These are phyloP conservation scores for Botrytis hyacinthi DNA, from an alignment of 2,329 filamentous ascomycete genomes.

Conservation along the genomic window DNA sequence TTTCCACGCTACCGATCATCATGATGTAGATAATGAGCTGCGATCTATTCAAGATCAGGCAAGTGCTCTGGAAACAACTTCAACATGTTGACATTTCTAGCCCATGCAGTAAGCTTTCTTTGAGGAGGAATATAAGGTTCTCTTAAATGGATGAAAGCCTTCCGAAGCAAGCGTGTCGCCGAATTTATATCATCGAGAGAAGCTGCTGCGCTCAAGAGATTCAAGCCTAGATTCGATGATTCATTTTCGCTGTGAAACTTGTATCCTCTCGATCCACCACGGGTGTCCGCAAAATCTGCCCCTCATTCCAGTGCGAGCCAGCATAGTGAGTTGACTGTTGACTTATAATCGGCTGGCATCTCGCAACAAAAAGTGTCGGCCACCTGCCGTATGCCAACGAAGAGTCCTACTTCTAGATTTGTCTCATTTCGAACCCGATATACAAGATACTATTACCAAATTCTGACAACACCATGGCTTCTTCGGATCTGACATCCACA, in stretches of 20 bases:
- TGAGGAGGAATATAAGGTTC: background rate
- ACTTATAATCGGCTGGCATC: too few species aligned
- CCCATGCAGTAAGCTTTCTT: background rate
- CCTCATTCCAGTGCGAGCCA: too few species aligned
- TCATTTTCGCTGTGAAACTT: background rate
- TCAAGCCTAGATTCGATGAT: background rate
- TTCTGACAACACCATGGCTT: too few species aligned
- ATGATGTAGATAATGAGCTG: background rate
- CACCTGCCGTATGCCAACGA: too few species aligned
- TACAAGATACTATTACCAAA: too few species aligned
- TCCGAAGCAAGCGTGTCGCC: background rate
- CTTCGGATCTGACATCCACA: too few species aligned
- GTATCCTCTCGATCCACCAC: background rate
- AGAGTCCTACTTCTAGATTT: too few species aligned
- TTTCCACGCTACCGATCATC: background rate
- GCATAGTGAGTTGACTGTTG: too few species aligned
- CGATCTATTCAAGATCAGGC: background rate
- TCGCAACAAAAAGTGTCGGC: too few species aligned
- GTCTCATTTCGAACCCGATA: too few species aligned
- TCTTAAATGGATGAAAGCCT: background rate
- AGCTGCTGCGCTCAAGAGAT: background rate
- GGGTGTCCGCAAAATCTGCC: too few species aligned
- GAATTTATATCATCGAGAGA: background rate
- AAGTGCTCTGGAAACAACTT: background rate
- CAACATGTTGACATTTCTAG: background rate